A percentile compares a stretch with the other conserved stretches of the same genome.
Conservation (phyloP, 768 basidiomycete species). For the Podaxis rugospora region DNA sequence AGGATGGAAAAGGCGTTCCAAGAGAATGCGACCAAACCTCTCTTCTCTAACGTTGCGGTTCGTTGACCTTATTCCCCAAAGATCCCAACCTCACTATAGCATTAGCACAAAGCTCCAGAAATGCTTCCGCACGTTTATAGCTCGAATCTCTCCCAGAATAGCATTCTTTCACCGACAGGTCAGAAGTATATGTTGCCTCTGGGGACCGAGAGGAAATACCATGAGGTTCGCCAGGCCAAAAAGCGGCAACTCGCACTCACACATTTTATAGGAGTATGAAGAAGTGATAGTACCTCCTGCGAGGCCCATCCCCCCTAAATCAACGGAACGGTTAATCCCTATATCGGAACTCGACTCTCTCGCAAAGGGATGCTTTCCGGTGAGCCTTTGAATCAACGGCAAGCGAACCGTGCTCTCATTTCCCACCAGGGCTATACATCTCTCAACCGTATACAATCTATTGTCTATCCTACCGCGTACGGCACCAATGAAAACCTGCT, state of each 20-base stretch:
- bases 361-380: slow-evolving; percentile 80
- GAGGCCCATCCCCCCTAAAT: slow-evolving; percentile 66
- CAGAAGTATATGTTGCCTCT: slow-evolving; percentile 78
- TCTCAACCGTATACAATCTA: slow-evolving; percentile 93
- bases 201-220: slow-evolving; percentile 65
- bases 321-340: slow-evolving; percentile 64
- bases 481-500: slow-evolving; percentile 96
- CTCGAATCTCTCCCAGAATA: slow-evolving; percentile 58
- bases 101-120: slow-evolving; percentile 51
- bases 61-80: neutral
- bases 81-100: neutral
- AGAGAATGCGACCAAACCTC: slow-evolving; percentile 59
- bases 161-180: slow-evolving; percentile 67
- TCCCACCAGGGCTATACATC: slow-evolving; percentile 68
- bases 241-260: neutral
- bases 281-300: slow-evolving; percentile 90
- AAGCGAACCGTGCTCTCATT: neutral
- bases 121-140: slow-evolving; percentile 82
- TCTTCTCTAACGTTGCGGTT: slow-evolving; percentile 53
- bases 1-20: slow-evolving; percentile 60
- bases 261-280: slow-evolving; percentile 64
- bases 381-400: slow-evolving; percentile 26
- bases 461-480: slow-evolving; percentile 91
- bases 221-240: slow-evolving; percentile 48
- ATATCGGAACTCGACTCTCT: slow-evolving; percentile 74